Evolutionary conservation across 2,329 filamentous ascomycete species (phyloP).

Genomic region (Chalara sp.): DNA sequence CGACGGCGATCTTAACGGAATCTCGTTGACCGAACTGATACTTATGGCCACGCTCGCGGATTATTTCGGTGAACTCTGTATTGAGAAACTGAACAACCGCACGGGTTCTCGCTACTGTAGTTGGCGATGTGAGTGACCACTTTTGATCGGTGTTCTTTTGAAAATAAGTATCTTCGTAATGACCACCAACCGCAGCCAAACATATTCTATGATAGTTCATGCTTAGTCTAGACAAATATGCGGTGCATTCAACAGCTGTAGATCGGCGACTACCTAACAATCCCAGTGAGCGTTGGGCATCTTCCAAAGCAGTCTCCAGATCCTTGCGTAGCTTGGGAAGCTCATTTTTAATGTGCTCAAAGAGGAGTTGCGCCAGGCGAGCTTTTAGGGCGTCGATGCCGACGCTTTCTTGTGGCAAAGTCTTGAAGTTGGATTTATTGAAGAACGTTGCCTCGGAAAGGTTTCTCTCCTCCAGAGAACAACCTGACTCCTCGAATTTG

Average conservation of each 20-base stretch:
- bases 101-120: too few relatives aligned
- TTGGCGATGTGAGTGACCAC: too few relatives aligned
- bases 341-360: slow-evolving; percentile 27
- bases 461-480: slow-evolving; percentile 19
- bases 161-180: too few relatives aligned
- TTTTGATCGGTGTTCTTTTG: too few relatives aligned
- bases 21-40: slow-evolving; percentile 18
- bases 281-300: slow-evolving; percentile 3
- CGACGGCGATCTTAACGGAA: neutral
- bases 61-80: neutral
- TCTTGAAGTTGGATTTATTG: slow-evolving; percentile 21
- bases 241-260: slow-evolving; percentile 13
- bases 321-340: slow-evolving; percentile 20
- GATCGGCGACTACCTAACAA: slow-evolving; percentile 12
- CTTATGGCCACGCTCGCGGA: slow-evolving; percentile 24
- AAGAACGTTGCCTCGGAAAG: slow-evolving; percentile 18
- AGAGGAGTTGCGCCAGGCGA: slow-evolving; percentile 21
- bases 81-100: too few relatives aligned
- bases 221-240: slow-evolving; percentile 24
- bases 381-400: slow-evolving; percentile 21
- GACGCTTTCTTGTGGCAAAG: slow-evolving; percentile 12
- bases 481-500: slow-evolving; percentile 30
- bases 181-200: slow-evolving; percentile 10
- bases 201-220: slow-evolving; percentile 23
- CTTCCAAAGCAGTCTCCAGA: slow-evolving; percentile 10